Percentiles rank a stretch among this genome's conserved stretches.
phyloP scores from a whole-genome alignment of 2,329 filamentous ascomycete genomes.

The Neopestalotiopsis sp. region DNA sequence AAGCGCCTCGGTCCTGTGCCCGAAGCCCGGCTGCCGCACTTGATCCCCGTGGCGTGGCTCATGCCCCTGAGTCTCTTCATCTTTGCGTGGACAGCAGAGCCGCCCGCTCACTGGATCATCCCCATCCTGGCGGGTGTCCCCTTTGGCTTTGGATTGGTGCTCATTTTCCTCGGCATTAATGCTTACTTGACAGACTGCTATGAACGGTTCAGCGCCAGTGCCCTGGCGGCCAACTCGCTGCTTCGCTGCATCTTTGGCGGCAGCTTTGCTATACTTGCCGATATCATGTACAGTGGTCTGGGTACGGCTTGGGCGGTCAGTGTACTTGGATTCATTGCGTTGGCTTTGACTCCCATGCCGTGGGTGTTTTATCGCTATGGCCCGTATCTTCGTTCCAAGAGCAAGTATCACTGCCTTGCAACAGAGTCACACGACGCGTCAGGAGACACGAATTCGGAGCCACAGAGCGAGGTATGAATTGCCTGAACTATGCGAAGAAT shows the following conservation, averaged over 20 bases:
- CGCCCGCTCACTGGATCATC: slow-evolving; percentile 4
- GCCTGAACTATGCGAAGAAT: neutral
- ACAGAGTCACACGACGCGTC: neutral
- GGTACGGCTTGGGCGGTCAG: slow-evolving; percentile 64
- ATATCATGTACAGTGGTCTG: slow-evolving; percentile 55
- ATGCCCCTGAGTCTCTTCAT: slow-evolving; percentile 14
- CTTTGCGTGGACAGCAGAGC: slow-evolving; percentile 17
- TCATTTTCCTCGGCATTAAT: slow-evolving; percentile 30
- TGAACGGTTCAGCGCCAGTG: slow-evolving; percentile 57
- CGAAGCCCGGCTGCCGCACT: slow-evolving; percentile 12
- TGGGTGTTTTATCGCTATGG: slow-evolving; percentile 26
- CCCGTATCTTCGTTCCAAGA: neutral
- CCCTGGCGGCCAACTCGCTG: slow-evolving; percentile 62
- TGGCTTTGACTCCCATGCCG: slow-evolving; percentile 25
- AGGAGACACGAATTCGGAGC: neutral
- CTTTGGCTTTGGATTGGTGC: slow-evolving; percentile 19
- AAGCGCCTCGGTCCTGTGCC: slow-evolving; percentile 9
- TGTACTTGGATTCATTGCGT: slow-evolving; percentile 54
- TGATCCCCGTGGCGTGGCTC: slow-evolving; percentile 8
- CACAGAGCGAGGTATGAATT: neutral
- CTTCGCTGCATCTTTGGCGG: slow-evolving; percentile 55
- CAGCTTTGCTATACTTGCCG: slow-evolving; percentile 57
- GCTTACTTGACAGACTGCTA: slow-evolving; percentile 62
- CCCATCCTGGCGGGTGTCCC: slow-evolving; percentile 11
- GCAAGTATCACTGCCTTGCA: slow-evolving; percentile 1